phyloP scores from a whole-genome alignment of 805 yeast species.

The Candida quercuum region DNA sequence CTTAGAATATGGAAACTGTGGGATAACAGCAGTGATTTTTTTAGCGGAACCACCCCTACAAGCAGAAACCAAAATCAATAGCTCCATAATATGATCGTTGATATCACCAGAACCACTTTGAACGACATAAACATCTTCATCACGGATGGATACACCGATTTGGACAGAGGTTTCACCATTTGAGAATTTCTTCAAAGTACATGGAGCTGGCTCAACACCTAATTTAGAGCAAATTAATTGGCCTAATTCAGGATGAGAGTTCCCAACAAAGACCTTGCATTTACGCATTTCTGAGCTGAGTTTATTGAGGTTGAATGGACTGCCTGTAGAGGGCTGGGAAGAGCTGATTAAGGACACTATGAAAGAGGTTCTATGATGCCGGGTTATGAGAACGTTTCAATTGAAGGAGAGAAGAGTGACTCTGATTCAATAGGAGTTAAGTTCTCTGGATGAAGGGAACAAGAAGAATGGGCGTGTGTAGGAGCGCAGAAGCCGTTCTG shows the following conservation, averaged over 20 bases:
- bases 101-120: conserved; percentile 84
- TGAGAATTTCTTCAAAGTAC: conserved; percentile 85
- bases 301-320: not conserved
- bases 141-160: conserved; percentile 91
- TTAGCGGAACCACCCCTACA: conserved; percentile 98
- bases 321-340: conserved; percentile 6
- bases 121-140: conserved; percentile 92
- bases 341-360: conserved; percentile 6
- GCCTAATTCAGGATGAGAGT: conserved; percentile 95
- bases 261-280: conserved; percentile 94
- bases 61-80: conserved; percentile 87
- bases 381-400: not conserved
- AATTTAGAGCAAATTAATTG: conserved; percentile 81
- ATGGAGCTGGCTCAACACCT: conserved; percentile 92
- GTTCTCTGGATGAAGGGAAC: no score
- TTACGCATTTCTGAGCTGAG: conserved; percentile 63
- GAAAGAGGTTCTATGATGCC: no score
- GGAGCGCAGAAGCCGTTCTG: no score
- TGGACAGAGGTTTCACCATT: conserved; percentile 98
- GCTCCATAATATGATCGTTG: conserved; percentile 95
- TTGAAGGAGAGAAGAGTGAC: no score
- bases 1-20: conserved; percentile 95
- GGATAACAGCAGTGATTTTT: conserved; percentile 91
- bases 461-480: no score
- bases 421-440: not conserved